Percentiles rank a stretch among this genome's conserved stretches.
These are phyloP conservation scores for Fonsecaea monophora DNA, from an alignment of 2,329 filamentous ascomycete genomes.

Conservation along the genomic window DNA sequence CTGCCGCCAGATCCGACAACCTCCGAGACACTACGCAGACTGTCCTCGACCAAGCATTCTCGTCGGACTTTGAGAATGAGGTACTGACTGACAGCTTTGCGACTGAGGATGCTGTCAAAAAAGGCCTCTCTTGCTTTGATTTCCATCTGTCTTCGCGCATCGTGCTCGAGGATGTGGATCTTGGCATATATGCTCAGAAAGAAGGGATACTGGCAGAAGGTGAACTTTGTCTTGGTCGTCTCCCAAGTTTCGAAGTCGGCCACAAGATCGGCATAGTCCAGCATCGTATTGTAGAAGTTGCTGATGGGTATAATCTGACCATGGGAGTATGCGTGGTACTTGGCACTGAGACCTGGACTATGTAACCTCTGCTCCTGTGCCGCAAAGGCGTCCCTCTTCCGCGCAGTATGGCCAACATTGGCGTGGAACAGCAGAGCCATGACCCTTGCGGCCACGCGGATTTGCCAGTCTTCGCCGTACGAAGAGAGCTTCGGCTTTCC, in stretches of 20 bases:
- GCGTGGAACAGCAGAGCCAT: conserved; percentile 82
- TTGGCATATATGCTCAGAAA: conserved; percentile 91
- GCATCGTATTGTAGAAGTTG: conserved; percentile 84
- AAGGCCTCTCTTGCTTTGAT: conserved; percentile 87
- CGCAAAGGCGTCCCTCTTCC: conserved; percentile 47
- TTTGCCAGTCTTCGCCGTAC: conserved; percentile 88
- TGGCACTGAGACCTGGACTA: conserved; percentile 50
- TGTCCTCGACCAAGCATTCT: conserved; percentile 67
- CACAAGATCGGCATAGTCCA: conserved; percentile 85
- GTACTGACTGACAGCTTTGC: conserved; percentile 76
- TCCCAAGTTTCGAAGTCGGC: conserved; percentile 91
- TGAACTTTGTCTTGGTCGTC: conserved; percentile 73
- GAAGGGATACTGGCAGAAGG: conserved; percentile 92
- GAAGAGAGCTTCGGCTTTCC: conserved; percentile 58
- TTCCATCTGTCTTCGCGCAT: conserved; percentile 88
- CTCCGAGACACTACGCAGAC: conserved; percentile 81
- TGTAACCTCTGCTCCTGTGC: conserved; percentile 43
- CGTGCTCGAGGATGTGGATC: conserved; percentile 86
- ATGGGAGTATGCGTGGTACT: conserved; percentile 55
- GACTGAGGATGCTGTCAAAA: conserved; percentile 83
- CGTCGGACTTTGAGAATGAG: conserved; percentile 78
- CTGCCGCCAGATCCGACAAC: conserved; percentile 80
- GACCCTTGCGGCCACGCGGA: conserved; percentile 78
- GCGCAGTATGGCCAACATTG: conserved; percentile 65
- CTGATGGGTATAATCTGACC: conserved; percentile 78